Percentiles rank a stretch among this genome's conserved stretches.
These are phyloP conservation scores for Cairneyella variabilis DNA, from an alignment of 495 filamentous ascomycete genomes.

Conservation along the genomic window DNA sequence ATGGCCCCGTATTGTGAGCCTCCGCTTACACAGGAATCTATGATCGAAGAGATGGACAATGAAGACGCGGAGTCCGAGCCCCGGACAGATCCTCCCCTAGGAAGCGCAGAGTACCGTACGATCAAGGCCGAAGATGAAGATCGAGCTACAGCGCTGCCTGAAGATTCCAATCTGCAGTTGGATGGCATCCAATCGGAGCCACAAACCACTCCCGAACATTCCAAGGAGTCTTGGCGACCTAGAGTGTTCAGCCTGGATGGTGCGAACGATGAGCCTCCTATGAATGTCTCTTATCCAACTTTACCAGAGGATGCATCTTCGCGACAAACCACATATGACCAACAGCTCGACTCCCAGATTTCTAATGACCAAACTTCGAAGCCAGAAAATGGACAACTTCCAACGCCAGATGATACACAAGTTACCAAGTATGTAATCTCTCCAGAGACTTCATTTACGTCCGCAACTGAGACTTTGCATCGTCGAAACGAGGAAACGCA, in stretches of 20 bases:
- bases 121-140: background rate
- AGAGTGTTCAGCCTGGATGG: conserved; percentile 23
- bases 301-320: background rate
- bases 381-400: conserved; percentile 21
- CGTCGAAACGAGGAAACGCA: background rate
- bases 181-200: no score
- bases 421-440: background rate
- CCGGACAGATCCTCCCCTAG: background rate
- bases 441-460: conserved; percentile 12
- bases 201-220: no score
- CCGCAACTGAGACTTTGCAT: background rate
- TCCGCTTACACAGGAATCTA: background rate
- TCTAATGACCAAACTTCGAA: conserved; percentile 1
- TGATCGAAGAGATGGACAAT: background rate
- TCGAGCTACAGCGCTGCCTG: background rate
- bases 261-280: conserved; percentile 15
- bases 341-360: background rate
- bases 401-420: conserved; percentile 14
- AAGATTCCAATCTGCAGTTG: no score
- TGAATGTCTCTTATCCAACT: conserved; percentile 1
- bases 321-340: background rate
- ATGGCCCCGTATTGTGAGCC: background rate
- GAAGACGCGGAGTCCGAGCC: background rate
- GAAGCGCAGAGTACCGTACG: background rate
- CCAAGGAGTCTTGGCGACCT: no score